Evolutionary conservation across 2,329 filamentous ascomycete species (phyloP).

Genomic region (Aspergillus sp.): DNA sequence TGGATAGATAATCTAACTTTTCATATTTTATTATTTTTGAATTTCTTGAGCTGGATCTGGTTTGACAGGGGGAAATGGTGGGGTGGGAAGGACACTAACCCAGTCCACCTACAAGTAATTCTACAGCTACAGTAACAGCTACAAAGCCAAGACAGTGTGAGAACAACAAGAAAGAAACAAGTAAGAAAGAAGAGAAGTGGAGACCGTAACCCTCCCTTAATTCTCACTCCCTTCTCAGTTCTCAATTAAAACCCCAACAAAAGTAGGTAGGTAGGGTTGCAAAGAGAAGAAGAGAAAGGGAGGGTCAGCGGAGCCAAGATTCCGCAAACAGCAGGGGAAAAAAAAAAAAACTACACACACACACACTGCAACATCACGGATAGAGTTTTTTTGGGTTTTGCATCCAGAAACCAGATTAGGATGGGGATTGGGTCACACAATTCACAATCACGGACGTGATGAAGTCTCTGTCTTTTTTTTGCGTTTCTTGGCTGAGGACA

Average conservation of each 20-base stretch:
- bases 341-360: too few species aligned
- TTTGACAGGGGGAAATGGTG: too few species aligned
- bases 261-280: neutral
- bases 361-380: neutral
- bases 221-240: too few species aligned
- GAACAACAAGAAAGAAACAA: too few species aligned
- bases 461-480: too few species aligned
- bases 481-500: neutral
- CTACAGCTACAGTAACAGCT: too few species aligned
- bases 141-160: too few species aligned
- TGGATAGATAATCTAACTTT: neutral
- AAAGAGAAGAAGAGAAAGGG: neutral
- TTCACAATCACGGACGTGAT: neutral
- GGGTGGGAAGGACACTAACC: too few species aligned
- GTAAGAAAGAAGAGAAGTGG: neutral
- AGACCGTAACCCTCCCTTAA: neutral
- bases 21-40: neutral
- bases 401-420: neutral
- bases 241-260: too few species aligned
- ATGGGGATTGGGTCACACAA: neutral
- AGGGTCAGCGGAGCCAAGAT: neutral
- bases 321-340: neutral
- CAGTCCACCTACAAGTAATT: too few species aligned
- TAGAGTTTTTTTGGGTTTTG: neutral
- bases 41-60: neutral